A percentile compares a stretch with the other conserved stretches of the same genome.
Evolutionary conservation across 257 asterid species (phyloP).

Genomic region (Lycium ferocissimum): DNA sequence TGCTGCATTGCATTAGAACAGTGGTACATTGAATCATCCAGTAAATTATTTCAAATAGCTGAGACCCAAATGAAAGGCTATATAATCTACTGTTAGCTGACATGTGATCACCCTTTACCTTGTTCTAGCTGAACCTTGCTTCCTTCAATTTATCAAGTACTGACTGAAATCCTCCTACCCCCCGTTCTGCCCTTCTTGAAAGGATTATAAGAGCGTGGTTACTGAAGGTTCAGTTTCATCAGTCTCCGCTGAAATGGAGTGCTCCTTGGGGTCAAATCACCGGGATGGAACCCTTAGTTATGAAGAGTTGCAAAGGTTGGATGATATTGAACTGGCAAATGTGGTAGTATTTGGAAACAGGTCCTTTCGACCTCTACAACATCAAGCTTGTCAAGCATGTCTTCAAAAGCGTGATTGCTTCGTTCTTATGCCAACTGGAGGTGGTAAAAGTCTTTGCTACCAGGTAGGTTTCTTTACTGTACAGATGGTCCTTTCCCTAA

Average conservation of each 20-base stretch:
- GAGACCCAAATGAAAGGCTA: conserved; percentile 14
- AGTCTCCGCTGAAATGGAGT: conserved; percentile 41
- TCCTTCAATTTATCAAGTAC: conserved; percentile 20
- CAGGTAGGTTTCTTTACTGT: conserved; percentile 65
- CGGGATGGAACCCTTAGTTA: conserved; percentile 56
- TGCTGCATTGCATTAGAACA: neutral
- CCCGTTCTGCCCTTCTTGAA: conserved; percentile 19
- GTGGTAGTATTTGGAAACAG: conserved; percentile 87
- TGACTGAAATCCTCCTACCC: conserved; percentile 31
- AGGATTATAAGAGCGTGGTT: conserved; percentile 58
- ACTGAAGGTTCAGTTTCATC: conserved; percentile 57
- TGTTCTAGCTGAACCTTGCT: conserved; percentile 10
- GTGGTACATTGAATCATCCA: neutral
- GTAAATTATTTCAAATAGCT: conserved; percentile 16
- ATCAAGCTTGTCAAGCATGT: conserved; percentile 78
- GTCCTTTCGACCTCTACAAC: conserved; percentile 85
- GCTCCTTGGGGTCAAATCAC: conserved; percentile 38
- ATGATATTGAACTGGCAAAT: conserved; percentile 87
- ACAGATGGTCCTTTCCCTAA: neutral
- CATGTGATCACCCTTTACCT: neutral
- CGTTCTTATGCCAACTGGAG: conserved; percentile 97
- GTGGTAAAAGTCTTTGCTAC: conserved; percentile 98
- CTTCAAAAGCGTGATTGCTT: conserved; percentile 76
- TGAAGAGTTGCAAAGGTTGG: conserved; percentile 78
- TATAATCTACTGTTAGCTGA: neutral